A percentile compares a stretch with the other conserved stretches of the same genome.
Conservation (phyloP, 78 protist species). For the slime mould (Dictyostelium discoideum) region DNA sequence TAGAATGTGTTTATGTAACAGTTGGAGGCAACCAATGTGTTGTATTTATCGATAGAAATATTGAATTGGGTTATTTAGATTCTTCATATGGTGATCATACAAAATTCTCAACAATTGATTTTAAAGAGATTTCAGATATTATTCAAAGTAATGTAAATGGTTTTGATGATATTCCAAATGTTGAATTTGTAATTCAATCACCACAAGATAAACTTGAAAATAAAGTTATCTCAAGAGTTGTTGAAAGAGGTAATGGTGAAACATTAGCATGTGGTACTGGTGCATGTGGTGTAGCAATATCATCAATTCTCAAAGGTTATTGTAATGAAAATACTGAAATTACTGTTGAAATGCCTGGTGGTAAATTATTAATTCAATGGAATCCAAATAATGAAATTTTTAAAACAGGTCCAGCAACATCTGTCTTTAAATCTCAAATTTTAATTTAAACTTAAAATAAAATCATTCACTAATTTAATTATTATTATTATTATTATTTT, state of each 20-base stretch:
- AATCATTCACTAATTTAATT: no score
- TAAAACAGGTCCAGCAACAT: slow-evolving; percentile 82
- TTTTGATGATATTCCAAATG: slow-evolving; percentile 55
- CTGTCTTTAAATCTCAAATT: slow-evolving; percentile 38
- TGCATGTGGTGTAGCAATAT: slow-evolving; percentile 85
- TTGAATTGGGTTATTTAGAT: background rate
- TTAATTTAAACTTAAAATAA: background rate
- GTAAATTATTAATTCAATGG: slow-evolving; percentile 72
- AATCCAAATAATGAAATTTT: background rate
- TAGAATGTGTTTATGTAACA: slow-evolving; percentile 27
- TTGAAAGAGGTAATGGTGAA: slow-evolving; percentile 85
- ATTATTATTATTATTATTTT: no score
- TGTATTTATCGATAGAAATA: slow-evolving; percentile 60
- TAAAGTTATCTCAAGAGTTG: slow-evolving; percentile 41
- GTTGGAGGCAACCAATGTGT: slow-evolving; percentile 82
- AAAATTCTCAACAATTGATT: background rate
- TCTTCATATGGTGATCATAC: background rate
- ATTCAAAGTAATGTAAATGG: slow-evolving; percentile 32
- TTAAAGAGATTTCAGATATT: slow-evolving; percentile 5
- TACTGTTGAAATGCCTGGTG: slow-evolving; percentile 77
- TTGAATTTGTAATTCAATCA: slow-evolving; percentile 66
- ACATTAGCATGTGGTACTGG: slow-evolving; percentile 89
- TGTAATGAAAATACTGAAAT: background rate
- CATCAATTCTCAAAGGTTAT: slow-evolving; percentile 20
- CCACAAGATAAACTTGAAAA: background rate